Evolutionary conservation across 225 moss, liverwort and hornwort genomes (phyloP), one percentile per base, ranked within the genome.

Genomic region (Rhytidiadelphus loreus): DNA sequence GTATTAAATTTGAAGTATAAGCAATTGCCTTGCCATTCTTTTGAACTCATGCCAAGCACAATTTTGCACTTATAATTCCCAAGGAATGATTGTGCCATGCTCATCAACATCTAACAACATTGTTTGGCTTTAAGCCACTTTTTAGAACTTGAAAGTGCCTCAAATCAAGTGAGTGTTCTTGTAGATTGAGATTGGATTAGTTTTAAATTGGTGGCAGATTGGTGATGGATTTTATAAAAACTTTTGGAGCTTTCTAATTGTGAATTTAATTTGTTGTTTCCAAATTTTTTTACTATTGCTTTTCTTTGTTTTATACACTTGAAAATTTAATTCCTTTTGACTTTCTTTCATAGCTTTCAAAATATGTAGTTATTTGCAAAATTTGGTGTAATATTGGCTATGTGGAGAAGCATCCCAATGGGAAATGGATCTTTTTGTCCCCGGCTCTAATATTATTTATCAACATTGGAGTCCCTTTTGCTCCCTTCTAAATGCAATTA

Each of bases 221-320:
- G 3, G 63, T 33, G 17, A 33, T 35, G 8, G 19, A 35, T 20
- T 19, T 19, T 6, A 19, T 3, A 19, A 65, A 5, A 65, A 35
- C 1, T 35, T 65, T 62, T 35, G 1, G 6, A 65, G 20, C 35
- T 6, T 35, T 19, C 4, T 35, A 65, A 35, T 0, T 9, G 0
- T 65, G 11, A 35, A 35, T 19, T 65, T 18, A 33, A 19, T 64
- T 18, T 64, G 10, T 19, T 19, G 0, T 35, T 19, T 19, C 66
- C 21, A 37, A 16, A 1, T 37, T 21, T 37, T 22, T 63, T 63
- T 15, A 30, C 16, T n/a, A 65, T 65, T 37, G 10, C 19, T 65
- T n/a, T 1, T 66, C 12, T n/a, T 66, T 12, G 12, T 66, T 0
- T 21, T 0, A n/a, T 66, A 21, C 0, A 0, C 37, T 0, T 66